phyloP scores from a whole-genome alignment of 73 alveolate genomes.

The Symbiodinium pilosum region DNA sequence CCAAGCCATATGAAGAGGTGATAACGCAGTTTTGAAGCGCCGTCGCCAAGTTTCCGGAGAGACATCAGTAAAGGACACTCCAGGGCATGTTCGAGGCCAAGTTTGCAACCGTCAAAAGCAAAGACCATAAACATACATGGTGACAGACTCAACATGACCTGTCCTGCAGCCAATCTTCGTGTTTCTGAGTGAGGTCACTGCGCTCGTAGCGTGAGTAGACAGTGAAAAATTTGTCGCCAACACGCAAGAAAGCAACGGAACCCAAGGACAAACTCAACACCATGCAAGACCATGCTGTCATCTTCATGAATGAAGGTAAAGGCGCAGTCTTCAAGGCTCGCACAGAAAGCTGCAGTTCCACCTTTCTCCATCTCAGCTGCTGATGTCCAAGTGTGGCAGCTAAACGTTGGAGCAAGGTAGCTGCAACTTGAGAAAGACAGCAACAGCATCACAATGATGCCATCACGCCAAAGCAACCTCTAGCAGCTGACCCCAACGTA shows the following conservation, averaged over 20 bases:
- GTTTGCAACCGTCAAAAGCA: not conserved
- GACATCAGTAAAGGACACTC: not conserved
- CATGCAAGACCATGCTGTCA: too few species aligned
- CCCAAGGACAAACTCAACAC: constrained; percentile 1
- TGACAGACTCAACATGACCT: constrained; percentile 28
- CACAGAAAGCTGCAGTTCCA: too few species aligned
- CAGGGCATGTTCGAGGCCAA: not conserved
- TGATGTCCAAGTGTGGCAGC: too few species aligned
- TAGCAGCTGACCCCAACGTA: too few species aligned
- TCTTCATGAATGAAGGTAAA: not conserved
- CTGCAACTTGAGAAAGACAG: too few species aligned
- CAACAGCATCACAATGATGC: too few species aligned
- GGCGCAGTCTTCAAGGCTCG: too few species aligned
- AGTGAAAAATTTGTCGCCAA: not conserved
- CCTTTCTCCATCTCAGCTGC: too few species aligned
- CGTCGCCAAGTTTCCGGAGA: not conserved
- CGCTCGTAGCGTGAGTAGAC: not conserved
- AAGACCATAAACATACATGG: not conserved
- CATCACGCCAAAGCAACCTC: too few species aligned
- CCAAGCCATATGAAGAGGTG: not conserved
- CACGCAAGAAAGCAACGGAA: not conserved
- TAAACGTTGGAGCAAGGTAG: too few species aligned
- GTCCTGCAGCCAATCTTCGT: not conserved
- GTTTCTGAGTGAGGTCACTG: not conserved
- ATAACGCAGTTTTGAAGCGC: not conserved